Conservation (phyloP, 176 grass and related monocot species). For the Sorghum bicolor region Sorghum_bicolor_NCBIv3 NC_012870.2:8752501-8753000, state of each 20-base stretch:
- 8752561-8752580: constrained; percentile 76
- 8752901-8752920: not conserved
- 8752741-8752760: not conserved
- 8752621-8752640: not conserved
- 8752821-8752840: not conserved
- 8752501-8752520: constrained; percentile 86
- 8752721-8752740: not conserved
- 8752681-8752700: constrained; percentile 2
- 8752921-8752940: not conserved
- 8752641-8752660: not conserved
- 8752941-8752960: not conserved
- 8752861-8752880: not conserved
- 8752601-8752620: not conserved
- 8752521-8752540: constrained; percentile 96
- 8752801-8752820: not conserved
- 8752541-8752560: constrained; percentile 92
- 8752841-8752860: not conserved
- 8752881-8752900: constrained; percentile 1
- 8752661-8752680: not conserved
- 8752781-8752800: not conserved
- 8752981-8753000: not conserved
- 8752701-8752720: not conserved
- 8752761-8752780: not conserved
- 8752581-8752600: constrained; percentile 4
- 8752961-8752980: not conserved